These are phyloP conservation scores for Fusarium lyarnte DNA, from an alignment of 2,329 filamentous ascomycete species.

Conservation along the genomic window DNA sequence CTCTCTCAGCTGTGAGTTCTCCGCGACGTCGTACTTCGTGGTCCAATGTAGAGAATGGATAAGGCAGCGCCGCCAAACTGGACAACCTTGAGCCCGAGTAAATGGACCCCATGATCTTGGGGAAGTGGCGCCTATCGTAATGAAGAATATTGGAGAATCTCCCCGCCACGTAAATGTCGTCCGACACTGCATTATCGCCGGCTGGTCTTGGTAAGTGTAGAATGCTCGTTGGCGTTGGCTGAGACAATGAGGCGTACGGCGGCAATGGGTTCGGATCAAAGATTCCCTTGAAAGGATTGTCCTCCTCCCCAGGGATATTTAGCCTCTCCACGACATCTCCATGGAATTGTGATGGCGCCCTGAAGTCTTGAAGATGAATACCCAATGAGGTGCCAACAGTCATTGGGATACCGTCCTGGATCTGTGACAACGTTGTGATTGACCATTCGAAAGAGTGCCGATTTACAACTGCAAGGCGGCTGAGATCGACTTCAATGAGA, in stretches of 20 bases:
- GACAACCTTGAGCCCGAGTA: slow-evolving; percentile 86
- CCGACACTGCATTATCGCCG: slow-evolving; percentile 64
- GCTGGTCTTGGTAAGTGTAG: slow-evolving; percentile 75
- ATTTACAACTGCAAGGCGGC: slow-evolving; percentile 74
- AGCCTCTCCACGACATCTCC: slow-evolving; percentile 52
- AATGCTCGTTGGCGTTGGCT: slow-evolving; percentile 84
- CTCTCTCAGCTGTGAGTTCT: slow-evolving; percentile 64
- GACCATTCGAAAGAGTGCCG: slow-evolving; percentile 80
- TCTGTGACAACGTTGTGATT: slow-evolving; percentile 82
- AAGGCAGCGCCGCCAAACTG: slow-evolving; percentile 74
- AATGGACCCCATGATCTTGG: slow-evolving; percentile 78
- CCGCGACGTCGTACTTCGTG: slow-evolving; percentile 66
- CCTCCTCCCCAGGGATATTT: slow-evolving; percentile 39
- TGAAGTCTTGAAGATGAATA: slow-evolving; percentile 83
- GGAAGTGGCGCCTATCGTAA: slow-evolving; percentile 89
- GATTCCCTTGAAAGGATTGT: slow-evolving; percentile 51
- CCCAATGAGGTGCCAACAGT: slow-evolving; percentile 86
- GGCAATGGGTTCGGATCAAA: slow-evolving; percentile 64
- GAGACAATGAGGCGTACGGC: slow-evolving; percentile 76
- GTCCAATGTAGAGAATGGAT: slow-evolving; percentile 71
- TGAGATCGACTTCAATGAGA: slow-evolving; percentile 84
- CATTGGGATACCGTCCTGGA: slow-evolving; percentile 72
- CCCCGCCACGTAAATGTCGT: slow-evolving; percentile 88
- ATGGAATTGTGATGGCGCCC: slow-evolving; percentile 53
- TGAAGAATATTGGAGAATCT: slow-evolving; percentile 89